These are phyloP conservation scores for Botryotinia calthae DNA, from an alignment of 2,329 filamentous ascomycete genomes.

Conservation along the genomic window DNA sequence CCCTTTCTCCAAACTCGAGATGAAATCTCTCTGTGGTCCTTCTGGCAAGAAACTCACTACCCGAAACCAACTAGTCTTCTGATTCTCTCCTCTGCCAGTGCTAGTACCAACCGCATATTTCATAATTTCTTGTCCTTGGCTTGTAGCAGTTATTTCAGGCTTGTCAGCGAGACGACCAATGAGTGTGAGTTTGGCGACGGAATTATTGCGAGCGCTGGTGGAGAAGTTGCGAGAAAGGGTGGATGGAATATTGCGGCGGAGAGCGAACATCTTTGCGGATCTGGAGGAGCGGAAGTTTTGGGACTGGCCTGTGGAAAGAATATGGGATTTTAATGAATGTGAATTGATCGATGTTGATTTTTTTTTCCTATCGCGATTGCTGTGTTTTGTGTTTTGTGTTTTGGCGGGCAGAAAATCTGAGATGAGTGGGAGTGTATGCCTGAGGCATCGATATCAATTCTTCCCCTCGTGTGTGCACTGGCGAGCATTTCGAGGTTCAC, in stretches of 20 bases:
- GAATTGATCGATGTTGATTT: not conserved
- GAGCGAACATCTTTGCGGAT: slow-evolving; percentile 32
- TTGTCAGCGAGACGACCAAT: slow-evolving; percentile 79
- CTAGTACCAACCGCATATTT: slow-evolving; percentile 74
- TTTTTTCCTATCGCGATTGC: not conserved
- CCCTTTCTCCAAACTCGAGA: slow-evolving; percentile 80
- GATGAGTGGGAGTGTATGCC: not conserved
- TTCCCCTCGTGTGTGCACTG: not conserved
- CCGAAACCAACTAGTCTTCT: slow-evolving; percentile 81
- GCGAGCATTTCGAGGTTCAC: not conserved
- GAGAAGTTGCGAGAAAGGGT: slow-evolving; percentile 68
- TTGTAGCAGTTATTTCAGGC: slow-evolving; percentile 71
- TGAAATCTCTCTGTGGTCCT: slow-evolving; percentile 66
- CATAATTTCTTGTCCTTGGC: slow-evolving; percentile 70
- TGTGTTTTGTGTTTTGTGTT: not conserved
- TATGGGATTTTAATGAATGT: slow-evolving; percentile 1
- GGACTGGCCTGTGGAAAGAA: not conserved
- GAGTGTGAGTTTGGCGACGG: slow-evolving; percentile 77
- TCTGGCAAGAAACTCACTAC: slow-evolving; percentile 69
- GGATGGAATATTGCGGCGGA: slow-evolving; percentile 43
- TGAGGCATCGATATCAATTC: not conserved
- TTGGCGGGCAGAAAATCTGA: not conserved
- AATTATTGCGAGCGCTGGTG: slow-evolving; percentile 52
- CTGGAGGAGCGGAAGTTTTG: not conserved
- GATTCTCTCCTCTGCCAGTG: slow-evolving; percentile 64